These are phyloP conservation scores for Hypomyces rosellus DNA, from an alignment of 2,329 filamentous ascomycete species.

Conservation along the genomic window DNA sequence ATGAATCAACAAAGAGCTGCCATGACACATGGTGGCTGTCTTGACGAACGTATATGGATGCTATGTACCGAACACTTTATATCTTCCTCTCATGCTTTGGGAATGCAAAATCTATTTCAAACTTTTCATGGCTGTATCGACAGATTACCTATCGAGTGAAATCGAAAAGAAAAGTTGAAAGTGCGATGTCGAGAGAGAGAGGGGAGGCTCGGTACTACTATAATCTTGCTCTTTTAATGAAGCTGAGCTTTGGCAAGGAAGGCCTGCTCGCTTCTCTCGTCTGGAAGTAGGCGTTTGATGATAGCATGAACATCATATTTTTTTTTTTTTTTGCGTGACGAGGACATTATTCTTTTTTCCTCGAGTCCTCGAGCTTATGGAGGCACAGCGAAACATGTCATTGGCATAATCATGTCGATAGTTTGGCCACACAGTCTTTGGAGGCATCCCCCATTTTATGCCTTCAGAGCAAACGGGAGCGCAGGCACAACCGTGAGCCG, in stretches of 20 bases:
- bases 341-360: slow-evolving; percentile 9
- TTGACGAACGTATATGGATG: slow-evolving; percentile 32
- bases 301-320: slow-evolving; percentile 31
- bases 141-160: slow-evolving; percentile 1
- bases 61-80: slow-evolving; percentile 29
- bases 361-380: no score
- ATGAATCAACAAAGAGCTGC: slow-evolving; percentile 6
- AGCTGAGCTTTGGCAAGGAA: background rate
- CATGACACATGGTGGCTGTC: slow-evolving; percentile 13
- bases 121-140: slow-evolving; percentile 6
- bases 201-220: background rate
- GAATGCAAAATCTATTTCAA: slow-evolving; percentile 9
- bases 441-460: no score
- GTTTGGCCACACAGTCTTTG: background rate
- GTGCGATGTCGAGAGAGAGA: background rate
- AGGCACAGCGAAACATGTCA: no score
- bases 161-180: background rate
- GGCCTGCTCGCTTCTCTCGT: background rate
- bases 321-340: slow-evolving; percentile 28
- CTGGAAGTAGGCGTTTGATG: slow-evolving; percentile 15
- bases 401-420: background rate
- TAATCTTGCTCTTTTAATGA: background rate
- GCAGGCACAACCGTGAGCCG: background rate
- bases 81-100: slow-evolving; percentile 4
- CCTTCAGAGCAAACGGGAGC: background rate